Evolutionary conservation across 768 basidiomycete species (phyloP), one percentile per base, ranked within the genome.

Genomic region (Amanita thiersii): DNA sequence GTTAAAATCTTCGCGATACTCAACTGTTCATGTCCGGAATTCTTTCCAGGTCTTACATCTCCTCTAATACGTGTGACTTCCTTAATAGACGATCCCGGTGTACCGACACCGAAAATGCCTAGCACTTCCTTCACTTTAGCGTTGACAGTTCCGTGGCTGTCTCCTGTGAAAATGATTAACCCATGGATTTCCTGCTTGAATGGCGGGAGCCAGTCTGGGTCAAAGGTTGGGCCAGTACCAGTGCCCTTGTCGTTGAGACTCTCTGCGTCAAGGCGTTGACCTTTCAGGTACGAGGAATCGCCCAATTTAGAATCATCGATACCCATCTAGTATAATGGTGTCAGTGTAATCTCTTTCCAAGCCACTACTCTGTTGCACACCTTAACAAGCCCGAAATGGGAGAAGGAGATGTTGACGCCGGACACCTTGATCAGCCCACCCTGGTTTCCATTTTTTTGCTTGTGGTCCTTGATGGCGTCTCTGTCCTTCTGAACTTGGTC

Each of bases 331-430:
- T 10, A 17, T 24, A n/a, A n/a, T 20, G 17, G n/a, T 2, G 28
- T 5, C 14, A 9, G 14, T 21, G 5, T 45, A 19, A 39, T 28
- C 9, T 43, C 14, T 28, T 15, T 30, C 23, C 20, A 15, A 2
- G n/a, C 33, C 1, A 26, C 14, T 24, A 4, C 6, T 19, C 19
- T 31, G 1, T 17, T 37, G 51, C 7, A 10, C 25, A 72, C 70
- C 55, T 61, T 57, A 2, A 31, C 49, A 28, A 77, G 64, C 11
- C 73, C 77, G 11, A 53, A 52, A 19, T 71, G 69, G 5, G 75
- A 73, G 54, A 79, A 75, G 9, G 73, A 61, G 33, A 77, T 64
- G 57, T 77, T 79, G 31, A 75, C 61, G 7, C 69, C 70, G 9
- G 56, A 56, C 43, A 72, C 51, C 17, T 59, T 63, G 42, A 72